Evolutionary conservation across 106 monocot species (phyloP).

Genomic region (Alisma plantagoaquatica): DNA sequence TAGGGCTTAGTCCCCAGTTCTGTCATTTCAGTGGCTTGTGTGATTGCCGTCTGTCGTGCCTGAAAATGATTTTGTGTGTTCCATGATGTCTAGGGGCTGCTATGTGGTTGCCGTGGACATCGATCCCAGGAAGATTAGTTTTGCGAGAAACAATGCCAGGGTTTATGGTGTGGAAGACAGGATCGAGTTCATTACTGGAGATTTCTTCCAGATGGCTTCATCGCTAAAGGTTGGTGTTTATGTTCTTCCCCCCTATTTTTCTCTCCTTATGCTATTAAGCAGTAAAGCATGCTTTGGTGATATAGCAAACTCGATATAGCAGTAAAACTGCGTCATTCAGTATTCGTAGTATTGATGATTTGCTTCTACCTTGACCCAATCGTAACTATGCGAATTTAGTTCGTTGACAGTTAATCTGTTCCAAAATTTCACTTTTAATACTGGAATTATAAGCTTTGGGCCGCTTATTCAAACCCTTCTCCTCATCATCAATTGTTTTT

Average conservation of each 20-base stretch:
- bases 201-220: slow-evolving; percentile 62
- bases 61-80: not conserved
- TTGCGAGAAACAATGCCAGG: slow-evolving; percentile 46
- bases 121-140: slow-evolving; percentile 36
- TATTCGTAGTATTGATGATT: too few species aligned
- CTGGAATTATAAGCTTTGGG: too few species aligned
- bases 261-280: not conserved
- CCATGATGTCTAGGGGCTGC: slow-evolving; percentile 24
- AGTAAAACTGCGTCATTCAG: too few species aligned
- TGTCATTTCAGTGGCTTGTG: not conserved
- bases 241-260: not conserved
- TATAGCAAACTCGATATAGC: too few species aligned
- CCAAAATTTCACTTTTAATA: too few species aligned
- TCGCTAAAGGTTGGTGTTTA: slow-evolving; percentile 31
- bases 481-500: too few species aligned
- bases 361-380: too few species aligned
- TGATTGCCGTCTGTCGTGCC: not conserved
- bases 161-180: slow-evolving; percentile 54
- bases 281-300: too few species aligned
- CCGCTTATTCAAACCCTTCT: too few species aligned
- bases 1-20: not conserved
- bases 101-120: slow-evolving; percentile 60
- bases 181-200: slow-evolving; percentile 67
- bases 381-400: not conserved
- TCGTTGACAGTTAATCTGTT: not conserved